Evolutionary conservation across 78 protist genomes (phyloP).

Genomic region (Dictyostelium capitatum): DNA sequence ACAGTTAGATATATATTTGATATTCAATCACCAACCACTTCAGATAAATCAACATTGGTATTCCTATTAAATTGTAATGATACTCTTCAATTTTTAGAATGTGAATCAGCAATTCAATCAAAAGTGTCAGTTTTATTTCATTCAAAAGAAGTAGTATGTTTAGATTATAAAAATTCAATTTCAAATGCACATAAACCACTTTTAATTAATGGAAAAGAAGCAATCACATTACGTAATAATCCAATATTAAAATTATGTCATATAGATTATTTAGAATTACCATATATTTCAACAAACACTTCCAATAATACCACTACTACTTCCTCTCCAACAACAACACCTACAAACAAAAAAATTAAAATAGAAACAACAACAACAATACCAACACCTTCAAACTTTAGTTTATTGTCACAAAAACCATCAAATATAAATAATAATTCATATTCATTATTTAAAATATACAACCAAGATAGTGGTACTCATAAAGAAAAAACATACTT

Average conservation of each 20-base stretch:
- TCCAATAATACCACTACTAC: no score
- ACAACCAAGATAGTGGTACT: no score
- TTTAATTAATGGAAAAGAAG: background rate
- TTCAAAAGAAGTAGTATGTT: background rate
- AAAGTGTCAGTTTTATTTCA: background rate
- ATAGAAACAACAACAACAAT: no score
- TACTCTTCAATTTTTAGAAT: background rate
- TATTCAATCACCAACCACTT: background rate
- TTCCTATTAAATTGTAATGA: background rate
- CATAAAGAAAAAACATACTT: background rate
- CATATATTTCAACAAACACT: no score
- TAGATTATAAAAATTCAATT: background rate
- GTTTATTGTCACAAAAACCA: no score
- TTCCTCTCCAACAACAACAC: no score
- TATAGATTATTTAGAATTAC: background rate
- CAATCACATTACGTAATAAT: background rate
- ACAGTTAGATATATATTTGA: conserved; percentile 1
- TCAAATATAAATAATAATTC: no score
- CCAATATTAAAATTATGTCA: background rate
- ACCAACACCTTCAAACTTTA: no score
- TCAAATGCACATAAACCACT: conserved; percentile 1
- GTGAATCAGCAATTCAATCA: background rate
- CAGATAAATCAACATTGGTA: background rate
- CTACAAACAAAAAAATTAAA: no score
- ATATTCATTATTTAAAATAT: no score